phyloP scores from a whole-genome alignment of 139 green algal species.

The Ostreobium quekettii region DNA sequence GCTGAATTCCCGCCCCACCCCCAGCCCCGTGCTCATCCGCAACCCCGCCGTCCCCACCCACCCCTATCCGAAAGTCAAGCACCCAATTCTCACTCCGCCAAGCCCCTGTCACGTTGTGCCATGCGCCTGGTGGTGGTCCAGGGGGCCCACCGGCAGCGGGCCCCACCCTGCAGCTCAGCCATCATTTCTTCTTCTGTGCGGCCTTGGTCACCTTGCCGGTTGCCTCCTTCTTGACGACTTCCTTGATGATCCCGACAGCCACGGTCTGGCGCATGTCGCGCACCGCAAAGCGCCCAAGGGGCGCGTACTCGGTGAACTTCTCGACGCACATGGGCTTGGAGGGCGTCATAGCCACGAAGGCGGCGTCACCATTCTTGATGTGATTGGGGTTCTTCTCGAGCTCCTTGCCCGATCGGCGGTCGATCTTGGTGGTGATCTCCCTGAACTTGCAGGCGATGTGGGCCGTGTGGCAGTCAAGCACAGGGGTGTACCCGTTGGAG shows the following conservation, averaged over 20 bases:
- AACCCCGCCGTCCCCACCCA: too few relatives aligned
- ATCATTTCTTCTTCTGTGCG: slow-evolving; percentile 45
- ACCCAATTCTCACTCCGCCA: too few relatives aligned
- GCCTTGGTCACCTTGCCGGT: slow-evolving; percentile 38
- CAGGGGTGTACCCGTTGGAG: slow-evolving; percentile 42
- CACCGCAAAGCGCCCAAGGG: slow-evolving; percentile 57
- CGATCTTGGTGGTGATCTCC: slow-evolving; percentile 56
- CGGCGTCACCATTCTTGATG: slow-evolving; percentile 54
- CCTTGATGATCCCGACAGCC: slow-evolving; percentile 60
- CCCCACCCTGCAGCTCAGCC: too few relatives aligned
- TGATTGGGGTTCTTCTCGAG: slow-evolving; percentile 51
- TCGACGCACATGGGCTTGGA: slow-evolving; percentile 64
- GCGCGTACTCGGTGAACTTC: slow-evolving; percentile 49
- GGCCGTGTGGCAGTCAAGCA: slow-evolving; percentile 62
- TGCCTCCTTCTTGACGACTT: slow-evolving; percentile 42
- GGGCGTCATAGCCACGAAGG: slow-evolving; percentile 56
- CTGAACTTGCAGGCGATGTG: slow-evolving; percentile 59
- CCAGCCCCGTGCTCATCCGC: too few relatives aligned
- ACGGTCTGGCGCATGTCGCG: slow-evolving; percentile 46
- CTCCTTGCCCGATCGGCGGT: slow-evolving; percentile 58
- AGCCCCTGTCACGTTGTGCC: too few relatives aligned
- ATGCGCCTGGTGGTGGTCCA: too few relatives aligned
- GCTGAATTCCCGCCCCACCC: too few relatives aligned
- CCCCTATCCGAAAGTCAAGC: too few relatives aligned
- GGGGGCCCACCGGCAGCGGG: too few relatives aligned